Conservation (phyloP, 2,329 filamentous ascomycete genomes). For the Calonectria crousiana region DNA sequence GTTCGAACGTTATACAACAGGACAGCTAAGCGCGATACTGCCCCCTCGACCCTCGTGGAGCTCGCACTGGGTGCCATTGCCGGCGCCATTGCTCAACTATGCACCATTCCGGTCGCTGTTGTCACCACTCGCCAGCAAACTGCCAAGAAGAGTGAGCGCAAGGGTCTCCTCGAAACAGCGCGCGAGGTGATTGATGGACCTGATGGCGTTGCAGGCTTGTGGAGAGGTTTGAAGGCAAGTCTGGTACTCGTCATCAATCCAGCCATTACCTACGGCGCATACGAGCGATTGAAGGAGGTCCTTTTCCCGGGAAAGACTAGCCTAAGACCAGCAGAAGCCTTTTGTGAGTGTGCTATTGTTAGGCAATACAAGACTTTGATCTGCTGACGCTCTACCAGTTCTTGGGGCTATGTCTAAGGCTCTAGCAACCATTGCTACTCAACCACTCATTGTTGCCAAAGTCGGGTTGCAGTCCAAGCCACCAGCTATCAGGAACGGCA, state of each 20-base stretch:
- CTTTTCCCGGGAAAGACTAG: constrained; percentile 83
- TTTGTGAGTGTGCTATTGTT: constrained; percentile 72
- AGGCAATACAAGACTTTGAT: neutral
- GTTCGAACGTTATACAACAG: constrained; percentile 85
- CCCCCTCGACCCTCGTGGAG: constrained; percentile 85
- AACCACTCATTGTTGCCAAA: constrained; percentile 97
- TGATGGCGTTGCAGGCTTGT: constrained; percentile 89
- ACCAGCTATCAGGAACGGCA: constrained; percentile 84
- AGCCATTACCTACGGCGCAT: constrained; percentile 96
- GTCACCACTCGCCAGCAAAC: constrained; percentile 97
- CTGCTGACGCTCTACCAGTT: constrained; percentile 63
- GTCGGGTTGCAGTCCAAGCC: constrained; percentile 95
- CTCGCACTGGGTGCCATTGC: constrained; percentile 87
- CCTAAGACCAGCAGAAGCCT: constrained; percentile 88
- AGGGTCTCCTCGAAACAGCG: constrained; percentile 88
- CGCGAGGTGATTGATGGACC: constrained; percentile 90
- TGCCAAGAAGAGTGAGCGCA: constrained; percentile 84
- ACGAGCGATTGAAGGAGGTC: constrained; percentile 84
- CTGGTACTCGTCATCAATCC: constrained; percentile 96
- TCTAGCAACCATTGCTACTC: constrained; percentile 90
- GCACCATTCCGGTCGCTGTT: constrained; percentile 96
- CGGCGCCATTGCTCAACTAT: constrained; percentile 91
- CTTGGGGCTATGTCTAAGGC: constrained; percentile 94
- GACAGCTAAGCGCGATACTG: constrained; percentile 59
- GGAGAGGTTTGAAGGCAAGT: constrained; percentile 96